A percentile compares a stretch with the other conserved stretches of the same genome.
These are phyloP conservation scores for Xylaria bambusicola DNA, from an alignment of 495 filamentous ascomycete species.

Conservation along the genomic window DNA sequence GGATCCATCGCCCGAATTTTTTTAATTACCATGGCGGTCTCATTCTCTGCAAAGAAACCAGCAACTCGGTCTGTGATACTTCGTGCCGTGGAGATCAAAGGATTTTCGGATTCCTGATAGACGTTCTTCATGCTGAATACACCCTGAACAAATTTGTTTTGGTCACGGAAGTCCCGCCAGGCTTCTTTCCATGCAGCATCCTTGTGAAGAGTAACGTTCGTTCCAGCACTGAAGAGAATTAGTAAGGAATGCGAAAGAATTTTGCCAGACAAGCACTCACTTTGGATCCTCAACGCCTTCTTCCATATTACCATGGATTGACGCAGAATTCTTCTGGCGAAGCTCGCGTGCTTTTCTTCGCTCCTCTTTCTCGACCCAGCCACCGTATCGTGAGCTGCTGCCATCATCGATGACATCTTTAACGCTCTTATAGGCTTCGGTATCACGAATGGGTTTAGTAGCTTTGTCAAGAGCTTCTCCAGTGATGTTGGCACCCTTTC, in stretches of 20 bases:
- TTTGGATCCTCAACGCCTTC: constrained; percentile 78
- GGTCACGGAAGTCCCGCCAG: constrained; percentile 89
- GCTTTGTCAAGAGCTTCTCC: constrained; percentile 87
- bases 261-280: constrained; percentile 56
- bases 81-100: constrained; percentile 86
- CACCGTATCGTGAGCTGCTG: constrained; percentile 92
- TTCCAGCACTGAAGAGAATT: constrained; percentile 69
- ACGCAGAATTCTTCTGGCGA: constrained; percentile 58
- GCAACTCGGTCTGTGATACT: constrained; percentile 90
- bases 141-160: constrained; percentile 83
- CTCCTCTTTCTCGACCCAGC: constrained; percentile 95
- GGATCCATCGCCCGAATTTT: constrained; percentile 98
- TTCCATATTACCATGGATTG: constrained; percentile 46
- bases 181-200: constrained; percentile 95
- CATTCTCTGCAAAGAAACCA: constrained; percentile 97
- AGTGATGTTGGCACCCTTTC: constrained; percentile 79
- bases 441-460: constrained; percentile 91
- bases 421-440: constrained; percentile 89
- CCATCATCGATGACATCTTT: constrained; percentile 97
- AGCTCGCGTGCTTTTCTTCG: constrained; percentile 72
- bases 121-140: constrained; percentile 78
- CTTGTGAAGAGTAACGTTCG: constrained; percentile 93
- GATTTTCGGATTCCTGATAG: constrained; percentile 96
- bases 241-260: constrained; percentile 11
- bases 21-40: constrained; percentile 95